Base-by-base conservation (phyloP, 2,329 filamentous ascomycete species). In the Ceratocystiopsis sp. region DNA sequence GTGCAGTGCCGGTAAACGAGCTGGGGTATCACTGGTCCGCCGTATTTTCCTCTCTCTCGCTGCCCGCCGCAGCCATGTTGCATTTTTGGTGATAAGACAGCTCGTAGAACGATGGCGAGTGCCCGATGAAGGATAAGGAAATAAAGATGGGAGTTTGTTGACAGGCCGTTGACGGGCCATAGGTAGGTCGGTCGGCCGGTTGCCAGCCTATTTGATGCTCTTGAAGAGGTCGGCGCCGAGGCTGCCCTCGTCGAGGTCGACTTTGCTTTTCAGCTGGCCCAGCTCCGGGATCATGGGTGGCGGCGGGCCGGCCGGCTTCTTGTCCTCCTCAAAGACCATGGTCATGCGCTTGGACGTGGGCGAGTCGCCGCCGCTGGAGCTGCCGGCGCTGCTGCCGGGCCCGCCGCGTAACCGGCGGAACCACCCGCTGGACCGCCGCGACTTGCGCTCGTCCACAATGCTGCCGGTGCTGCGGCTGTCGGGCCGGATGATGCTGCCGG, bases 251-350 rank as follows among this genome's bases (percentile, higher is more conserved):
- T 71, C 62, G 19, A 62, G 57, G 40, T 67, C 65, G 40, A 67
- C 52, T 53, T 65, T 67, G 44, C 67, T 64, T 51, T 72, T 64
- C 44, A 75, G 60, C 40, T 67, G 63, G 51, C 58, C 63, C 41
- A 76, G 60, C 53, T 76, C 72, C 17, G 73, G 73, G 41, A 77
- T 75, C 69, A 69, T 75, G 19, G 73, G 73, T 35, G 73, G 70
- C 44, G 72, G 73, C 10, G 72, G 71, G 12, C 67, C 68, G 34
- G 55, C 49, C 43, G 36, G 54, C 52, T 42, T 57, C 50, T 53
- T 51, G 37, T 47, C 42, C 19, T 63, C 59, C 38, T 67, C 60
- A 44, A 65, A 61, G 39, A 64, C 49, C 45, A 65, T 54, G 52
- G 64, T 68, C 38, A 62, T 53, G 36, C 68, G 56, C 50, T 63